Conservation (phyloP, 805 yeast species). For the Phaffomyces thermotolerans region DNA sequence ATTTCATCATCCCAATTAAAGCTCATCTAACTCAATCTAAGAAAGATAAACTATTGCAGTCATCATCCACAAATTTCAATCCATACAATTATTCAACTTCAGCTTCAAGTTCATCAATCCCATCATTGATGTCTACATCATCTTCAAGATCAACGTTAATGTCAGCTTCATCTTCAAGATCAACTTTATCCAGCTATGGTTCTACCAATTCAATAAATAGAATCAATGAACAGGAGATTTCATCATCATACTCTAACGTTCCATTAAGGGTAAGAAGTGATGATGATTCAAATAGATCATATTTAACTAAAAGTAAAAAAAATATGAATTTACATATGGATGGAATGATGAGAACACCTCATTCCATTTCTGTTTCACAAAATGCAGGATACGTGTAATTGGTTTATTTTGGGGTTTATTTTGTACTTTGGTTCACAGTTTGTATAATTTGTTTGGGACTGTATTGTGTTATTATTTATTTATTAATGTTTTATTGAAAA, state of each 20-base stretch:
- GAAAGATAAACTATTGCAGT: slow-evolving; percentile 20
- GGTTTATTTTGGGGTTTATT: neutral
- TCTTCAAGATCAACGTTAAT: slow-evolving; percentile 33
- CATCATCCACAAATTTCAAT: slow-evolving; percentile 5
- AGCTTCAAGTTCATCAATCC: slow-evolving; percentile 27
- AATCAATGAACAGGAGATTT: slow-evolving; percentile 1
- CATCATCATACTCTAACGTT: slow-evolving; percentile 6
- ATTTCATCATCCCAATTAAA: slow-evolving; percentile 73
- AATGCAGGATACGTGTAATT: neutral
- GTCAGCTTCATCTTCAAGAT: slow-evolving; percentile 34
- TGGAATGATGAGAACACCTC: slow-evolving; percentile 1
- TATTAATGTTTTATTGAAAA: no score
- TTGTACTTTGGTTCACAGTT: neutral
- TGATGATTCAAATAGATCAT: slow-evolving; percentile 13
- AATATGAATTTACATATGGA: slow-evolving; percentile 5
- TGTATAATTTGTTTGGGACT: no score
- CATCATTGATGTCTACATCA: slow-evolving; percentile 30
- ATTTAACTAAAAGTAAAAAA: slow-evolving; percentile 7
- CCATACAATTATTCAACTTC: slow-evolving; percentile 12
- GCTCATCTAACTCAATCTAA: slow-evolving; percentile 19
- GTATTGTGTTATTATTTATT: no score
- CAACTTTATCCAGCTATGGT: slow-evolving; percentile 26
- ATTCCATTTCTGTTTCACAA: neutral
- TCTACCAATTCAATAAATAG: slow-evolving; percentile 12
- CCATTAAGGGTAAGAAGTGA: slow-evolving; percentile 20